Base-by-base conservation (phyloP, 805 yeast species). In the Metschnikowia proteae region DNA sequence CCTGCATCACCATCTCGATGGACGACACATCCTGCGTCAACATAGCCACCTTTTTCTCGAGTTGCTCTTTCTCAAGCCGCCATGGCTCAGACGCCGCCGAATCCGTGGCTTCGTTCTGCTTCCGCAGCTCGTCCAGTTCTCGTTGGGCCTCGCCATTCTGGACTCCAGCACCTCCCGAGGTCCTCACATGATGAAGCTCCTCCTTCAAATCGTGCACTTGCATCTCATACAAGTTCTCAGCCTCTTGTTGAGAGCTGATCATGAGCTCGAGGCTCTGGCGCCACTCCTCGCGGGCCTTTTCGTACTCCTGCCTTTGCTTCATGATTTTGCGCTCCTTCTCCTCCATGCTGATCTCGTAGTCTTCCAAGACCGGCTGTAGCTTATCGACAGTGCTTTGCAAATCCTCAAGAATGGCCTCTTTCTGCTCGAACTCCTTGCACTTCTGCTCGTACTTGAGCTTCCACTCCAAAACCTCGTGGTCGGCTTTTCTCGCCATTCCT, bases 261-360 rank as follows among this genome's bases (percentile, higher is more conserved):
- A 83, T 70, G 38, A 79, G 65, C 50, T 79, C 83, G 43, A 83
- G 72, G 13, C 80, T 81, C 43, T 77, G 80, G 40, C 84, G 62
- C 66, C 85, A 70, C 58, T 83, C 86, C 41, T 74, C 77, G 28
- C 85, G 68, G 39, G 83, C 85, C 11, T 62, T 57, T 44, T 81
- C 85, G 38, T 77, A 74, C 27, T 70, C 76, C 17, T 57, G 58
- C 57, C 75, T 78, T 49, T 75, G 81, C 46, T 70, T 74, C n/a
- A 59, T 56, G 45, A 81, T 60, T 52, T 73, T 75, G 23, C 65
- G 65, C 38, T 83, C 87, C 45, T 69, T 73, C 35, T 70, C 68
- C 1, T 60, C 57, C 43, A 78, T 49, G 51, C 73, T 75, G 22
- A 54, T 57, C 47, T 80, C 79, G 45, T 77, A 71, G n/a, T 74